Evolutionary conservation across 2,329 filamentous ascomycete genomes (phyloP).

Genomic region (Colletotrichum tanaceti): DNA sequence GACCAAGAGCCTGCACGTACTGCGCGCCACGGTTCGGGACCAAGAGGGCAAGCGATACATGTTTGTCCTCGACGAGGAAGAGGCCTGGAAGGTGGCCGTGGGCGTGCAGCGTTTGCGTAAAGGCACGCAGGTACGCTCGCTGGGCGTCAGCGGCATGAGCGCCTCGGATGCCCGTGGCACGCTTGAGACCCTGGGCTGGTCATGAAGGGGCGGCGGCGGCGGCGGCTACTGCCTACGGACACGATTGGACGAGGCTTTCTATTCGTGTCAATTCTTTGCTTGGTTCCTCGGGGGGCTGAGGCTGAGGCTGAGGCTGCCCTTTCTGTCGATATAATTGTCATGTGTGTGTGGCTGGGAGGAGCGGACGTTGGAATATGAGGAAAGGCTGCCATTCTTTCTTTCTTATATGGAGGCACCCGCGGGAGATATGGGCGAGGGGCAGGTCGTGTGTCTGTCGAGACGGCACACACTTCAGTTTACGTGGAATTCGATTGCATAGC

Average conservation of each 20-base stretch:
- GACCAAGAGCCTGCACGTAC: slow-evolving; percentile 67
- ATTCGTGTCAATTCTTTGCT: background rate
- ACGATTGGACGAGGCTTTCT: background rate
- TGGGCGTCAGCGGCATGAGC: slow-evolving; percentile 69
- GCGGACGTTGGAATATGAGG: background rate
- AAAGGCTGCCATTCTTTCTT: slow-evolving; percentile 4
- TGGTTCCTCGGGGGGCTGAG: background rate
- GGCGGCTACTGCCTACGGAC: background rate
- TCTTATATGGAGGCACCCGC: slow-evolving; percentile 18
- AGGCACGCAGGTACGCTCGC: slow-evolving; percentile 69
- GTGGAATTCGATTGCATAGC: slow-evolving; percentile 42
- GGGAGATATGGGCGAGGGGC: background rate
- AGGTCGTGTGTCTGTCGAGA: slow-evolving; percentile 5
- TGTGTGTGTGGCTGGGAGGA: background rate
- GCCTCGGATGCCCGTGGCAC: slow-evolving; percentile 64
- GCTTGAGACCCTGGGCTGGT: slow-evolving; percentile 70
- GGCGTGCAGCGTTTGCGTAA: slow-evolving; percentile 70
- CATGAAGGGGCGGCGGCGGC: slow-evolving; percentile 4
- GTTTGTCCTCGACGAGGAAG: slow-evolving; percentile 72
- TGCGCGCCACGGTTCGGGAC: slow-evolving; percentile 73
- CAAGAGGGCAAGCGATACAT: slow-evolving; percentile 75
- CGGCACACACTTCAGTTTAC: slow-evolving; percentile 15
- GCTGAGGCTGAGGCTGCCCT: too few relatives aligned
- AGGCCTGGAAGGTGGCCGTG: slow-evolving; percentile 75
- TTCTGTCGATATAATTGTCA: slow-evolving; percentile 9